A percentile compares a stretch with the other conserved stretches of the same genome.
These are phyloP conservation scores for Westerdykella aurantiaca DNA, from an alignment of 2,329 filamentous ascomycete species.

Conservation along the genomic window DNA sequence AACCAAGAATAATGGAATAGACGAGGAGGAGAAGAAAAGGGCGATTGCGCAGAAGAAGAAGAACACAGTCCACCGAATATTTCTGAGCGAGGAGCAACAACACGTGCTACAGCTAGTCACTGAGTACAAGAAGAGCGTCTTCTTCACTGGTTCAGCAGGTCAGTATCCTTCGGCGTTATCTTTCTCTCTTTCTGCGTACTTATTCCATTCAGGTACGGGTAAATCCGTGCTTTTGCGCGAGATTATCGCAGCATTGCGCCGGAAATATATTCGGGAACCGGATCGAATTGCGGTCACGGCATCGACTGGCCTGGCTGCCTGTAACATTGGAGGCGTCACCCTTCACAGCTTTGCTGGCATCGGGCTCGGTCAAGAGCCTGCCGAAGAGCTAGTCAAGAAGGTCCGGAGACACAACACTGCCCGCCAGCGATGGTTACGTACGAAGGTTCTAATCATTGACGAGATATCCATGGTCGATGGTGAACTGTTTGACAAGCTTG, in stretches of 20 bases:
- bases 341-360: constrained; percentile 95
- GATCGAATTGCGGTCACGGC: constrained; percentile 90
- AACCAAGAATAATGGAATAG: constrained; percentile 34
- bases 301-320: constrained; percentile 90
- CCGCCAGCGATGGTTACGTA: constrained; percentile 80
- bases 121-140: constrained; percentile 77
- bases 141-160: constrained; percentile 94
- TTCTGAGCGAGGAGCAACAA: constrained; percentile 79
- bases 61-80: constrained; percentile 52
- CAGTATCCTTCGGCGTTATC: constrained; percentile 5
- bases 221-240: constrained; percentile 94
- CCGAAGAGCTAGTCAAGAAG: constrained; percentile 76
- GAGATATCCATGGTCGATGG: constrained; percentile 99
- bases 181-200: constrained; percentile 1
- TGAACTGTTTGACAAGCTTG: constrained; percentile 93
- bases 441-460: constrained; percentile 83
- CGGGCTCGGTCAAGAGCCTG: constrained; percentile 85
- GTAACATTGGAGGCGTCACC: constrained; percentile 93
- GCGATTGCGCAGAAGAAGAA: constrained; percentile 40
- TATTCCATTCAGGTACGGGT: constrained; percentile 57
- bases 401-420: constrained; percentile 84
- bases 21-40: constrained; percentile 45
- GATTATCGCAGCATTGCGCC: constrained; percentile 75
- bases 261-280: constrained; percentile 68
- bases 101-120: constrained; percentile 79